Conservation (phyloP, 2,329 filamentous ascomycete species). For the Epichloe gansuensis region DNA sequence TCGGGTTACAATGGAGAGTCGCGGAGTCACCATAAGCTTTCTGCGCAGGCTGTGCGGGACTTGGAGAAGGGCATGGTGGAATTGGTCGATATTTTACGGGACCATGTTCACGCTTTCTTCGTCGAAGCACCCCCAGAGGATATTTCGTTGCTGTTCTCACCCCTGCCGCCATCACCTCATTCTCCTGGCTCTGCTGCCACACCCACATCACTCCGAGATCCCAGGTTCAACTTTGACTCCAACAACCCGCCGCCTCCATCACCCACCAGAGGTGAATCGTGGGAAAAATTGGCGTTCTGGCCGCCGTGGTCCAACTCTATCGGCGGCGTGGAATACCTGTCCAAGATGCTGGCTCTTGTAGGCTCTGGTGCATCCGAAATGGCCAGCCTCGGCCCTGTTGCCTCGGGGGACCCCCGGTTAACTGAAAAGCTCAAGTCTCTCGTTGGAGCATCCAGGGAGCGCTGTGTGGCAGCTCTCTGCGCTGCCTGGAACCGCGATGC, state of each 20-base stretch:
- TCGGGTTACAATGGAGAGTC: slow-evolving; percentile 73
- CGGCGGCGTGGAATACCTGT: slow-evolving; percentile 81
- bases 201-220: slow-evolving; percentile 49
- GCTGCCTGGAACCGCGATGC: slow-evolving; percentile 89
- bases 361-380: slow-evolving; percentile 82
- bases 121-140: slow-evolving; percentile 81
- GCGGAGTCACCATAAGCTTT: slow-evolving; percentile 66
- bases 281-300: slow-evolving; percentile 95
- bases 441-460: slow-evolving; percentile 67
- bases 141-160: slow-evolving; percentile 75
- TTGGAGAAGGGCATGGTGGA: slow-evolving; percentile 69
- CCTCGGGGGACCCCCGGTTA: slow-evolving; percentile 38
- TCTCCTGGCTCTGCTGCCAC: slow-evolving; percentile 36
- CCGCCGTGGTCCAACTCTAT: slow-evolving; percentile 84
- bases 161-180: slow-evolving; percentile 55
- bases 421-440: slow-evolving; percentile 63
- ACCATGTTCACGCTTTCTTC: slow-evolving; percentile 72
- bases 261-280: slow-evolving; percentile 67
- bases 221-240: slow-evolving; percentile 67
- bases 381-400: slow-evolving; percentile 58
- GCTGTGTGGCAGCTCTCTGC: slow-evolving; percentile 74
- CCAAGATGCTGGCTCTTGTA: slow-evolving; percentile 67
- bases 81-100: slow-evolving; percentile 70
- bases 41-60: slow-evolving; percentile 54
- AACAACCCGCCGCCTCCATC: slow-evolving; percentile 65